Conservation (phyloP, 108 stramenopile species). For the Asterionellopsis glacialis region DNA sequence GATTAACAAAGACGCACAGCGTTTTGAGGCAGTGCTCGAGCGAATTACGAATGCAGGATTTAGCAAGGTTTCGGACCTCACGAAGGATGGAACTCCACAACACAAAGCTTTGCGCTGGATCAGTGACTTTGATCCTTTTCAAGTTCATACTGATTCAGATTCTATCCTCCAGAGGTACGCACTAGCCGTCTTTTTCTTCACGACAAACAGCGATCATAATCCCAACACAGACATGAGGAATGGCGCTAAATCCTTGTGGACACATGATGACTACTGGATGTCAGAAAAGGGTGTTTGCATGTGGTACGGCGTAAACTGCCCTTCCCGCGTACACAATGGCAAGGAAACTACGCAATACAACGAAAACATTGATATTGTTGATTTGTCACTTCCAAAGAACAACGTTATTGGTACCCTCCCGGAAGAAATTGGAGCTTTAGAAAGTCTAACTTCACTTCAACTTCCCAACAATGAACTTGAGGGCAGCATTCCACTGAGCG, state of each 20-base stretch:
- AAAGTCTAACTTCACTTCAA: slow-evolving; percentile 2
- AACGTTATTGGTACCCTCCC: slow-evolving; percentile 46
- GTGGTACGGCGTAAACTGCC: slow-evolving; percentile 5
- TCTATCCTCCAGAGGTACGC: slow-evolving; percentile 8
- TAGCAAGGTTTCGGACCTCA: too few relatives aligned
- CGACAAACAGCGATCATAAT: not conserved
- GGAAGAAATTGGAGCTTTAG: slow-evolving; percentile 20
- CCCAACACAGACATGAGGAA: not conserved
- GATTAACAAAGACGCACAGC: too few relatives aligned
- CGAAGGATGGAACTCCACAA: not conserved
- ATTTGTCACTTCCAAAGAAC: slow-evolving; percentile 46
- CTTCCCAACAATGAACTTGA: not conserved
- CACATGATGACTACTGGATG: slow-evolving; percentile 7
- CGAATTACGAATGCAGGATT: too few relatives aligned
- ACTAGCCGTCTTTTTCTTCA: slow-evolving; percentile 2
- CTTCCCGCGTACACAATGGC: not conserved
- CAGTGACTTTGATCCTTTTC: slow-evolving; percentile 8
- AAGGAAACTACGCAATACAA: not conserved
- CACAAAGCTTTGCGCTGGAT: slow-evolving; percentile 8
- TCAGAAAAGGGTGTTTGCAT: slow-evolving; percentile 12
- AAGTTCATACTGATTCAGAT: not conserved
- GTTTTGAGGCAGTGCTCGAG: too few relatives aligned
- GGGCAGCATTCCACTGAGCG: not conserved
- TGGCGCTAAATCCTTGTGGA: not conserved
- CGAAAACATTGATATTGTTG: slow-evolving; percentile 7